These are phyloP conservation scores for Cladophialophora yegresii DNA, from an alignment of 2,329 filamentous ascomycete genomes.

Conservation along the genomic window DNA sequence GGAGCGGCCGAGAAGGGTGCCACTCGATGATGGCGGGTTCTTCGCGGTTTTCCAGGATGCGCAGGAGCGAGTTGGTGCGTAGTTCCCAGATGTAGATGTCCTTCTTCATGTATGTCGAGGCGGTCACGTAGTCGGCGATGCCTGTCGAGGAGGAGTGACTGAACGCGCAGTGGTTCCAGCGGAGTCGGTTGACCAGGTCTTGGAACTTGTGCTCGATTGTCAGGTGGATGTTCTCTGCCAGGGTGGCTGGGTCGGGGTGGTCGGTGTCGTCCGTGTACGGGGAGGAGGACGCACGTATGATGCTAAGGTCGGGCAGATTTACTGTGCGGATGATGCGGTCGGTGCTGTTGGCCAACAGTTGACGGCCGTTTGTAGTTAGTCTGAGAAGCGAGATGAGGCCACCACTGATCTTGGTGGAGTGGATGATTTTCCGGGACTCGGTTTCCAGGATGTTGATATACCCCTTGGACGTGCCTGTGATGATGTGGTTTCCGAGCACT, in stretches of 20 bases:
- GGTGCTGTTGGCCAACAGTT: conserved; percentile 87
- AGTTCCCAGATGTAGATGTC: conserved; percentile 73
- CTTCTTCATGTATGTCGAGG: conserved; percentile 96
- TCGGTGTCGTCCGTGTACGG: conserved; percentile 47
- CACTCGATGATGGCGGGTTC: conserved; percentile 96
- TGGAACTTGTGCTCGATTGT: conserved; percentile 98
- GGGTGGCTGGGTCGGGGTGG: conserved; percentile 68
- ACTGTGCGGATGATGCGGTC: conserved; percentile 95
- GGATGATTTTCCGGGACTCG: conserved; percentile 76
- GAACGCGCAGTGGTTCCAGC: conserved; percentile 97
- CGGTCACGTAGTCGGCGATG: conserved; percentile 78
- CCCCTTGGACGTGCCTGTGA: conserved; percentile 91
- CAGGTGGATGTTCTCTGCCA: conserved; percentile 68
- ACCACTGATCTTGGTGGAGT: conserved; percentile 83
- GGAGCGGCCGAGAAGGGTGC: conserved; percentile 81
- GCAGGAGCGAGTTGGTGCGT: conserved; percentile 86
- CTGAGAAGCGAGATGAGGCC: conserved; percentile 87
- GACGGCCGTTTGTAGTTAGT: conserved; percentile 78
- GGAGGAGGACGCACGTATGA: conserved; percentile 34
- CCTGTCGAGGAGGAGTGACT: conserved; percentile 50
- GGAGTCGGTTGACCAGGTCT: conserved; percentile 90
- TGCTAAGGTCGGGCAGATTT: conserved; percentile 73
- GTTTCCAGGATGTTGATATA: conserved; percentile 95
- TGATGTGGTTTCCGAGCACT: conserved; percentile 78
- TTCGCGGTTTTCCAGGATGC: conserved; percentile 95